Conservation (phyloP, 257 asterid species). For the Prunella vulgaris region DNA sequence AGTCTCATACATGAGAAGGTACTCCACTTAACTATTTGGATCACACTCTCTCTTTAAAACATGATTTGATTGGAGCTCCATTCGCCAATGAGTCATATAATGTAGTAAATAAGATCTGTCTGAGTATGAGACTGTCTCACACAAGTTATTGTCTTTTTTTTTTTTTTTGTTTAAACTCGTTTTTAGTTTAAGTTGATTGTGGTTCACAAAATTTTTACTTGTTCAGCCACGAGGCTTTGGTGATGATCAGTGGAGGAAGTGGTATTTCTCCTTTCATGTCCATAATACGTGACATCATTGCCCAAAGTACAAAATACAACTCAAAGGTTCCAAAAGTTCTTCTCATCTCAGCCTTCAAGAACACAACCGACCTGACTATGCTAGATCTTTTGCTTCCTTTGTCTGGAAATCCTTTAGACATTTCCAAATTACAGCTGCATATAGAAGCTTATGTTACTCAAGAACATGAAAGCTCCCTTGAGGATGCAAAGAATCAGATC, state of each 20-base stretch:
- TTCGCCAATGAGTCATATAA: too few species aligned
- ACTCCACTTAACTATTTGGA: too few species aligned
- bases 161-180: not conserved
- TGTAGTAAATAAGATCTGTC: too few species aligned
- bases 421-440: slow-evolving; percentile 31
- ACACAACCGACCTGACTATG: slow-evolving; percentile 37
- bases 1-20: too few species aligned
- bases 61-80: too few species aligned
- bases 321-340: slow-evolving; percentile 33
- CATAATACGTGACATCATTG: slow-evolving; percentile 43
- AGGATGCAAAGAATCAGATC: slow-evolving; percentile 22
- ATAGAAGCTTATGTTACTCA: slow-evolving; percentile 54
- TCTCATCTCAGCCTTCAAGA: slow-evolving; percentile 47
- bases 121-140: not conserved
- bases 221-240: slow-evolving; percentile 42
- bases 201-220: not conserved
- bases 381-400: slow-evolving; percentile 53
- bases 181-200: not conserved
- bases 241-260: slow-evolving; percentile 74
- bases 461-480: slow-evolving; percentile 35
- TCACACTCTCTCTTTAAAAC: too few species aligned
- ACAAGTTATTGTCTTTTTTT: not conserved
- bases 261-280: slow-evolving; percentile 65
- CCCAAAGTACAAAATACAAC: slow-evolving; percentile 14
- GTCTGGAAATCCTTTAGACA: slow-evolving; percentile 22